Percentiles rank a stretch among this genome's conserved stretches.
phyloP scores from a whole-genome alignment of 345 rosid species.

The Eucalyptus tenuipes region DNA sequence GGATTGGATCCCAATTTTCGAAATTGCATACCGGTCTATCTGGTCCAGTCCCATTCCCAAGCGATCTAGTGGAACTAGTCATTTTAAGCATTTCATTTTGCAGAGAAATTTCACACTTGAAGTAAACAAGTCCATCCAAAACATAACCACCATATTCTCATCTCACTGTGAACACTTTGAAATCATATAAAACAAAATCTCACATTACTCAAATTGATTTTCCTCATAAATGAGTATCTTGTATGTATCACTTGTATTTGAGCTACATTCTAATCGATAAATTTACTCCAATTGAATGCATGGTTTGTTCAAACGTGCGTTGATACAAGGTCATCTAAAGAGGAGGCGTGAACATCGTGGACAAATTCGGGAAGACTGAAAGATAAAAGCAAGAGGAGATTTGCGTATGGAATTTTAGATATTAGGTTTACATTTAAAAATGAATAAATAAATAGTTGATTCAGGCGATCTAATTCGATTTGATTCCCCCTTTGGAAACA shows the following conservation, averaged over 20 bases:
- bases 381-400: too few species aligned
- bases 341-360: background rate
- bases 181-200: background rate
- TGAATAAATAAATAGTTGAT: too few species aligned
- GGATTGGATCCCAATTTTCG: too few species aligned
- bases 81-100: background rate
- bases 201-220: background rate
- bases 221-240: background rate
- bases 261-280: background rate
- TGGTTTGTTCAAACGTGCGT: background rate
- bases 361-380: too few species aligned
- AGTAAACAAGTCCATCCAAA: background rate
- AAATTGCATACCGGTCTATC: accelerated
- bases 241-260: background rate
- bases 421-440: too few species aligned
- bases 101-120: background rate
- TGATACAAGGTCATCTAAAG: background rate
- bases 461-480: too few species aligned
- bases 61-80: background rate
- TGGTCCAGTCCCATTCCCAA: too few species aligned
- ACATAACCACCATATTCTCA: background rate
- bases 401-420: too few species aligned
- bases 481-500: too few species aligned
- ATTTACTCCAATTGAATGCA: background rate
- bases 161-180: background rate